These are phyloP conservation scores for Scopulariopsis brevicaulis DNA, from an alignment of 2,329 filamentous ascomycete genomes.

Conservation along the genomic window DNA sequence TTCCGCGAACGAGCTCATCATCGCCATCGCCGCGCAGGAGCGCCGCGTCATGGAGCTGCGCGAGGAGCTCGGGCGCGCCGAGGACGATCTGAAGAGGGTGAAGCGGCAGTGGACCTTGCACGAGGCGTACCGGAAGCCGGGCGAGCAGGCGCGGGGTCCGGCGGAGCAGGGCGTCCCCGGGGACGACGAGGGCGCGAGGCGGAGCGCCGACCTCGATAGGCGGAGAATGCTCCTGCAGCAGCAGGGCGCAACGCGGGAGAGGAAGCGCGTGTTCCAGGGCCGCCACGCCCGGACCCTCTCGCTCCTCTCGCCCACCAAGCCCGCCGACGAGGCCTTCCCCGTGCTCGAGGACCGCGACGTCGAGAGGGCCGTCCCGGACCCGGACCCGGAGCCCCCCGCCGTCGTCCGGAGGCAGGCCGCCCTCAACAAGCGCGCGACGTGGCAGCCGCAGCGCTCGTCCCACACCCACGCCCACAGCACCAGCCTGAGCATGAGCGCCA, in stretches of 20 bases:
- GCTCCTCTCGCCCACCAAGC: conserved; percentile 60
- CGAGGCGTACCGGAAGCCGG: conserved; percentile 61
- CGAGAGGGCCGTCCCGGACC: conserved; percentile 16
- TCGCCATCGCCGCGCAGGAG: conserved; percentile 86
- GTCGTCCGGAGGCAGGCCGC: conserved; percentile 17
- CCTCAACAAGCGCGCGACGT: conserved; percentile 45
- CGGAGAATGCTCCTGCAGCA: conserved; percentile 52
- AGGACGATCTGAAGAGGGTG: conserved; percentile 61
- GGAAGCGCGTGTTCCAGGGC: conserved; percentile 57
- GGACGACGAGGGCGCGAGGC: conserved; percentile 26
- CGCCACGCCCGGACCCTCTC: conserved; percentile 59
- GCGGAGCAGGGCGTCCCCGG: conserved; percentile 13
- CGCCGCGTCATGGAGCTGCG: conserved; percentile 79
- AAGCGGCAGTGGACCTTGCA: conserved; percentile 77
- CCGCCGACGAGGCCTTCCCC: conserved; percentile 18
- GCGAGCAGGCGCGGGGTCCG: conserved; percentile 8
- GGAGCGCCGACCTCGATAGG: conserved; percentile 56
- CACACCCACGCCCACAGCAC: neutral
- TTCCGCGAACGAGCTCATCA: conserved; percentile 62
- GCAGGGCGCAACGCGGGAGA: conserved; percentile 29
- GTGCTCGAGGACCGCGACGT: conserved; percentile 30
- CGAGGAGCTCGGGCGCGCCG: conserved; percentile 79
- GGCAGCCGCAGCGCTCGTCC: conserved; percentile 38
- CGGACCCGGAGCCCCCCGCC: neutral
- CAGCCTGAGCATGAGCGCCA: neutral